phyloP scores from a whole-genome alignment of 2,329 filamentous ascomycete genomes.

The Sclerotiophoma versabilis region DNA sequence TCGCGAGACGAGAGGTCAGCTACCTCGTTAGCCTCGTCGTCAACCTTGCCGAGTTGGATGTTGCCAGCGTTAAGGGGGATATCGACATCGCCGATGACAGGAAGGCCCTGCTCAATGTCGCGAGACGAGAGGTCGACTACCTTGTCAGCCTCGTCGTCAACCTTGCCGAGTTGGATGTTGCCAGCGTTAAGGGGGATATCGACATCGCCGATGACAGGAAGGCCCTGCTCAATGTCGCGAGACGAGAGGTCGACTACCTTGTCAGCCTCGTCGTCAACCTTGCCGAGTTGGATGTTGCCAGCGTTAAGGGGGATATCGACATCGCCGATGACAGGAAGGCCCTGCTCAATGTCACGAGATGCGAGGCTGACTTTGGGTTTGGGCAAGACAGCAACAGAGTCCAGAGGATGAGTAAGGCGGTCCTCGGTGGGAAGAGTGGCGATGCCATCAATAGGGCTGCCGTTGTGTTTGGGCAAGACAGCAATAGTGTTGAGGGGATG shows the following conservation, averaged over 20 bases:
- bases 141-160: background rate
- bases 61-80: slow-evolving; percentile 6
- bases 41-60: slow-evolving; percentile 2
- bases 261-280: background rate
- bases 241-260: background rate
- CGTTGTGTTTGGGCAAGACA: too few relatives aligned
- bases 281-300: slow-evolving; percentile 1
- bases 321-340: background rate
- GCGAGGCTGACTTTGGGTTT: too few relatives aligned
- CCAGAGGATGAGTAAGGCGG: too few relatives aligned
- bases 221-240: slow-evolving; percentile 5
- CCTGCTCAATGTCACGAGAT: background rate
- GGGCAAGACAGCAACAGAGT: too few relatives aligned
- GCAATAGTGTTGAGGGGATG: too few relatives aligned
- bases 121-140: background rate
- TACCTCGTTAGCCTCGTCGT: background rate
- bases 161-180: background rate
- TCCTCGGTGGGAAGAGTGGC: too few relatives aligned
- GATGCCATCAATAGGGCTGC: too few relatives aligned
- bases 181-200: background rate
- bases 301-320: slow-evolving; percentile 6
- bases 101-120: slow-evolving; percentile 9
- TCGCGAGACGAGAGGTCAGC: background rate
- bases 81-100: background rate
- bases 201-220: background rate